phyloP scores from a whole-genome alignment of 2,329 filamentous ascomycete genomes.

The Bimuria novae-zelandiae region DNA sequence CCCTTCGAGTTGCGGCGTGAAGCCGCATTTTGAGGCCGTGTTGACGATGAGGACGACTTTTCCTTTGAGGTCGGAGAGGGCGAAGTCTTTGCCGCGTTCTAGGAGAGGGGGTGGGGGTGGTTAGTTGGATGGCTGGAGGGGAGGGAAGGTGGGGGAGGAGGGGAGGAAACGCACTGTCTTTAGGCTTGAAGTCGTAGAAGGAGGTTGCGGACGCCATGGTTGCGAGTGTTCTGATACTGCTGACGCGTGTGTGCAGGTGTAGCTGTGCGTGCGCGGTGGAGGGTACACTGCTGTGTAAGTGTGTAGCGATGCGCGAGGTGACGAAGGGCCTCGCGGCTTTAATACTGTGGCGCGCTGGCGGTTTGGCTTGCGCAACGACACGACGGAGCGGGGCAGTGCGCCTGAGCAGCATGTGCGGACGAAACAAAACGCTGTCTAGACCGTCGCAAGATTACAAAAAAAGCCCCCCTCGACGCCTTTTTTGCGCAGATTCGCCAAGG shows the following conservation, averaged over 20 bases:
- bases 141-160: background rate
- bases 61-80: slow-evolving; percentile 74
- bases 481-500: background rate
- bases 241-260: background rate
- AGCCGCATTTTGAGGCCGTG: slow-evolving; percentile 98
- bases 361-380: slow-evolving; percentile 6
- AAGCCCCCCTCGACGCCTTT: background rate
- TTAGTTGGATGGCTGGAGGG: too few relatives aligned
- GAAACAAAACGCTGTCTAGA: slow-evolving; percentile 5
- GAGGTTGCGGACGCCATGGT: slow-evolving; percentile 70
- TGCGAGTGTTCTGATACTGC: too few relatives aligned
- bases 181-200: slow-evolving; percentile 85
- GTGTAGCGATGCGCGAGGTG: background rate
- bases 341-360: slow-evolving; percentile 11
- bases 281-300: background rate
- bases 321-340: slow-evolving; percentile 1
- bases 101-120: slow-evolving; percentile 13
- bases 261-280: background rate
- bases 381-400: slow-evolving; percentile 16
- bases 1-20: slow-evolving; percentile 91
- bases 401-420: slow-evolving; percentile 13
- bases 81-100: slow-evolving; percentile 76
- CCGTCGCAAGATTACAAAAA: slow-evolving; percentile 15
- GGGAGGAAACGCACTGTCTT: slow-evolving; percentile 69
- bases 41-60: slow-evolving; percentile 97